A percentile compares a stretch with the other conserved stretches of the same genome.
phyloP scores from a whole-genome alignment of 495 filamentous ascomycete species.

The Aspergillus olivimuriae region DNA sequence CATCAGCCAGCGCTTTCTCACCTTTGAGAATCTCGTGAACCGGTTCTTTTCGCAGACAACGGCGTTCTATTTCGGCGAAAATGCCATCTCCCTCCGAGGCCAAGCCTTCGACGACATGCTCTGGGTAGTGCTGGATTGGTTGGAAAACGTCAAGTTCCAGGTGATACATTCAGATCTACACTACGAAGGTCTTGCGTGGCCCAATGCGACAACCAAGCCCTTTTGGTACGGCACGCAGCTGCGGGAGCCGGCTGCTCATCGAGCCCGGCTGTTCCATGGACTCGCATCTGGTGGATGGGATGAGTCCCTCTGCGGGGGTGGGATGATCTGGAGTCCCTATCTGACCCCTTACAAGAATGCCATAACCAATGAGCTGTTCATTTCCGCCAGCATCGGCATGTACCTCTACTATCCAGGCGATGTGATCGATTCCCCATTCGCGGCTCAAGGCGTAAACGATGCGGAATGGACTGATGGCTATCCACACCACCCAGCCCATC shows the following conservation, averaged over 20 bases:
- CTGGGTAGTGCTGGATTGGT: constrained; percentile 93
- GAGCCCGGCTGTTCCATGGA: constrained; percentile 85
- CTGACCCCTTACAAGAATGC: constrained; percentile 91
- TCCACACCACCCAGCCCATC: constrained; percentile 58
- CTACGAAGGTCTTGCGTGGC: constrained; percentile 15
- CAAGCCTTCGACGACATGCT: constrained; percentile 95
- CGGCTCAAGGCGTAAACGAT: constrained; percentile 9
- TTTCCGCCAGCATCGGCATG: constrained; percentile 80
- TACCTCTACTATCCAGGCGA: constrained; percentile 88
- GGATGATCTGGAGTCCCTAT: constrained; percentile 88
- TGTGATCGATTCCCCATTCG: constrained; percentile 61
- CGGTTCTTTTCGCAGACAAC: constrained; percentile 72
- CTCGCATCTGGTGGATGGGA: constrained; percentile 78
- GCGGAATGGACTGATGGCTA: constrained; percentile 16
- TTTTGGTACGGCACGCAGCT: constrained; percentile 74
- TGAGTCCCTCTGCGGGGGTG: constrained; percentile 71
- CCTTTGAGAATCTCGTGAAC: constrained; percentile 68
- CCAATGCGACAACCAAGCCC: constrained; percentile 8
- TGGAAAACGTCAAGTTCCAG: constrained; percentile 75
- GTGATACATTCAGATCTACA: constrained; percentile 61
- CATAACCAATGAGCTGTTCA: constrained; percentile 90
- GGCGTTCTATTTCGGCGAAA: constrained; percentile 81
- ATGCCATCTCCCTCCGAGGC: constrained; percentile 64
- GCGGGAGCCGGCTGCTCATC: constrained; percentile 72
- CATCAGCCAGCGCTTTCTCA: constrained; percentile 31